phyloP scores from a whole-genome alignment of 768 basidiomycete species.

The Rhodotorula diobovata region DNA sequence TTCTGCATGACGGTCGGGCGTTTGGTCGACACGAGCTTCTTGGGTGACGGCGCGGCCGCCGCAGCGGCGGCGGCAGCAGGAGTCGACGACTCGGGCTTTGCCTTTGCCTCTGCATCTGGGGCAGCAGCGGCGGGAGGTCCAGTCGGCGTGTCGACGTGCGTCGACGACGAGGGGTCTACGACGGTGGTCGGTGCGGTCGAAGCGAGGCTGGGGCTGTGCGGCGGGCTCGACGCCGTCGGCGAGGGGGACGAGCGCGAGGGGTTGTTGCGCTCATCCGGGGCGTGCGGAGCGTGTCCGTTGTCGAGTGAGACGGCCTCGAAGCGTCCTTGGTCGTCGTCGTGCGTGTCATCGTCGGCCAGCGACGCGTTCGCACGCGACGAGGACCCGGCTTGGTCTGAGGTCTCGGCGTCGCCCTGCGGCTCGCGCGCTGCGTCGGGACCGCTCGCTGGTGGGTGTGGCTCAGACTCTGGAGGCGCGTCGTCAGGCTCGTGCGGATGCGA shows the following conservation, averaged over 20 bases:
- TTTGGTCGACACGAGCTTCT: background rate
- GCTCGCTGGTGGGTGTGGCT: too few species aligned
- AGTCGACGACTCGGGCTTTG: background rate
- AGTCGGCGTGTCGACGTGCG: background rate
- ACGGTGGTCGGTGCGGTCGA: background rate
- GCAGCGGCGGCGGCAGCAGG: background rate
- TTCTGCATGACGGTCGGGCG: slow-evolving; percentile 66
- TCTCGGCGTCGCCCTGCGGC: too few species aligned
- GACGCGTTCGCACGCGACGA: background rate
- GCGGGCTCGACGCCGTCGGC: background rate
- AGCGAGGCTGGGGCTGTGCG: background rate
- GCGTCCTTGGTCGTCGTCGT: background rate
- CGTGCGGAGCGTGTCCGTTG: background rate
- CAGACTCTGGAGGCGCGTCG: too few species aligned
- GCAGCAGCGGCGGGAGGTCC: too few species aligned
- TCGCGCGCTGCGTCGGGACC: too few species aligned
- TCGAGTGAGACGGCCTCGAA: slow-evolving; percentile 27
- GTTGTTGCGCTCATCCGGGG: background rate
- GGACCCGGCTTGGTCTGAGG: too few species aligned
- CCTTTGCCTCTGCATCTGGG: background rate
- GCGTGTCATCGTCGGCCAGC: too few species aligned
- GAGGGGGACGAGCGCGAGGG: background rate
- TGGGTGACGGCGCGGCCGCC: slow-evolving; percentile 4
- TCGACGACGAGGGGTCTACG: background rate
- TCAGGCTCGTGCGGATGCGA: too few species aligned